Base-by-base conservation (phyloP, 2,329 filamentous ascomycete genomes). In the Huntiella bhutanensis region DNA sequence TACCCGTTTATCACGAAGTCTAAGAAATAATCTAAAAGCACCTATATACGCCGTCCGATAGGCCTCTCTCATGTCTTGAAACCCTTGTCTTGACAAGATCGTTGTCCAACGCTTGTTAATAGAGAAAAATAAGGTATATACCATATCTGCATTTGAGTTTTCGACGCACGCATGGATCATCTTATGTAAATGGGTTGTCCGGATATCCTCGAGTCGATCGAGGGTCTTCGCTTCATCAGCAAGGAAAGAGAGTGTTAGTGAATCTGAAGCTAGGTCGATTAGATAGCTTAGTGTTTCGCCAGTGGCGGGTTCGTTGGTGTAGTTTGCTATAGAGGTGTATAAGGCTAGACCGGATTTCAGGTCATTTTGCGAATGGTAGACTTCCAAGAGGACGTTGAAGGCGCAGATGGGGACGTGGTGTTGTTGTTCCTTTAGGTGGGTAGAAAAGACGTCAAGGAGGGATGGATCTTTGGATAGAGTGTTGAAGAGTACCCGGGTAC, bases 401-500 rank as follows among this genome's bases (percentile, higher is more conserved):
- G 56, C 56, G 8, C 57, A 57, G 15, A 67, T 57, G 13, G 67
- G 65, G 4, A 62, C 58, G 17, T 33, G 28, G 10, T 33, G 28
- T 4, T 62, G 53, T 12, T 58, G 51, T 8, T 57, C 50, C 45
- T 54, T 41, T 4, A 43, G 3, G 13, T 8, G 16, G 2, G n/a
- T 16, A 6, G 22, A 8, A 13, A 34, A 35, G 16, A 16, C 13
- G 10, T 33, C 16, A 1, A 73, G 62, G 3, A 71, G 63, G 0
- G 57, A 55, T 0, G 66, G 60, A 1, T 67, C 61, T 35, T 63
- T 55, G 35, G 62, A 62, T 37, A 92, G 64, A 49, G 71, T 63
- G 3, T 59, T 56, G 53, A 71, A 77, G 16, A 95, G 64, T 2
- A 73, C 61, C 12, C 77, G 68, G 2, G 81, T 85, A 46, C 73